phyloP scores from a whole-genome alignment of 495 filamentous ascomycete genomes.

The Penicillium crystallinum region DNA sequence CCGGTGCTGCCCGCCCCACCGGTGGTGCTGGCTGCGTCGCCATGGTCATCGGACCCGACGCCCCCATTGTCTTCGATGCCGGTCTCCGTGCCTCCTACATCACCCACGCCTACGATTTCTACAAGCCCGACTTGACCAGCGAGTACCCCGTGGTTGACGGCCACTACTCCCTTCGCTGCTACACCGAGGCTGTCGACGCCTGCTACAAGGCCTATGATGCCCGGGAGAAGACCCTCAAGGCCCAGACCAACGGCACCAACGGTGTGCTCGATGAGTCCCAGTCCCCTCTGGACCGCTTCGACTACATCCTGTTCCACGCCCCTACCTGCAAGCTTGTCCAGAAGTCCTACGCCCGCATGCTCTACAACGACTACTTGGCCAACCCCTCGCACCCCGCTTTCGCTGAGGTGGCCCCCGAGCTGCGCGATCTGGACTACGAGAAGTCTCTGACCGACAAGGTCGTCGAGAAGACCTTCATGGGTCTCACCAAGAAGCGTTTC shows the following conservation, averaged over 20 bases:
- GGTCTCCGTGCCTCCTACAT: slow-evolving; percentile 91
- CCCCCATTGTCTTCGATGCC: slow-evolving; percentile 84
- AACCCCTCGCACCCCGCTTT: slow-evolving; percentile 75
- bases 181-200: slow-evolving; percentile 88
- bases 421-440: slow-evolving; percentile 78
- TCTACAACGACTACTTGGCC: slow-evolving; percentile 93
- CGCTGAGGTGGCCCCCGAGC: slow-evolving; percentile 77
- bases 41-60: slow-evolving; percentile 89
- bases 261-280: slow-evolving; percentile 50
- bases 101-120: slow-evolving; percentile 97
- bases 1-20: slow-evolving; percentile 90
- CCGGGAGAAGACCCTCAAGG: slow-evolving; percentile 69
- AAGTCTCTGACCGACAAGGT: slow-evolving; percentile 85
- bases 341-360: slow-evolving; percentile 89
- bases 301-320: slow-evolving; percentile 92
- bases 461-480: slow-evolving; percentile 97
- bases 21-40: slow-evolving; percentile 94
- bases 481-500: slow-evolving; percentile 91
- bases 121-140: slow-evolving; percentile 96
- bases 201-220: slow-evolving; percentile 94
- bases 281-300: slow-evolving; percentile 83
- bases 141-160: slow-evolving; percentile 98
- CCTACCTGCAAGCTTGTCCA: slow-evolving; percentile 96
- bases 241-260: slow-evolving; percentile 58
- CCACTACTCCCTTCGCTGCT: slow-evolving; percentile 92